A percentile compares a stretch with the other conserved stretches of the same genome.
Conservation (phyloP, 1,284 basidiomycete species). For the Butyriboletus pseudospeciosus region DNA sequence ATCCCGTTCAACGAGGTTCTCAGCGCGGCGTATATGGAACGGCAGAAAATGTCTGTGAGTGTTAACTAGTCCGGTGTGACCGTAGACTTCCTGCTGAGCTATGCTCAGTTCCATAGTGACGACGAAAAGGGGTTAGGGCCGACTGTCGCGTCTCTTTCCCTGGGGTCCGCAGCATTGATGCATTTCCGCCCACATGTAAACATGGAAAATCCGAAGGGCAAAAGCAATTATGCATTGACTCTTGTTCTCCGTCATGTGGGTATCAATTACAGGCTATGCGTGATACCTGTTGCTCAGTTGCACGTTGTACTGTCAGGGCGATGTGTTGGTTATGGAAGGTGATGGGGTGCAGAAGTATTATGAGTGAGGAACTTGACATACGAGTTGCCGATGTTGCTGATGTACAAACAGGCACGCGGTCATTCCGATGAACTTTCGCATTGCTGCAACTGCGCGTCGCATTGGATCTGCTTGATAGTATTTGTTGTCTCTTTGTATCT, state of each 20-base stretch:
- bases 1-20: conserved; percentile 68
- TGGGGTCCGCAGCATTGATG: conserved; percentile 70
- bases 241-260: conserved; percentile 65
- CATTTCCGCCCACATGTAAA: conserved; percentile 56
- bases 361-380: conserved; percentile 45
- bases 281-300: background rate
- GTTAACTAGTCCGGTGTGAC: background rate
- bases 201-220: conserved; percentile 32
- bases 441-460: conserved; percentile 51
- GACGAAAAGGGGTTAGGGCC: conserved; percentile 68
- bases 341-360: conserved; percentile 60
- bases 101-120: conserved; percentile 69
- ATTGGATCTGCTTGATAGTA: conserved; percentile 34
- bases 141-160: conserved; percentile 64
- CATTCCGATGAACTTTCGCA: conserved; percentile 48
- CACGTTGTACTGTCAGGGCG: conserved; percentile 48
- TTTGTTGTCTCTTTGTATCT: background rate
- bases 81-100: conserved; percentile 1
- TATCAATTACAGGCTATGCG: conserved; percentile 2
- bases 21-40: conserved; percentile 76
- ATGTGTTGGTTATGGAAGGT: conserved; percentile 73
- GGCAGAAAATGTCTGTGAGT: conserved; percentile 74
- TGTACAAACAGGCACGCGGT: conserved; percentile 42
- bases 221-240: conserved; percentile 42
- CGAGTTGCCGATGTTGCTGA: conserved; percentile 1